phyloP scores from a whole-genome alignment of 306 rosid species.

The Hylodesmum podocarpum region DNA sequence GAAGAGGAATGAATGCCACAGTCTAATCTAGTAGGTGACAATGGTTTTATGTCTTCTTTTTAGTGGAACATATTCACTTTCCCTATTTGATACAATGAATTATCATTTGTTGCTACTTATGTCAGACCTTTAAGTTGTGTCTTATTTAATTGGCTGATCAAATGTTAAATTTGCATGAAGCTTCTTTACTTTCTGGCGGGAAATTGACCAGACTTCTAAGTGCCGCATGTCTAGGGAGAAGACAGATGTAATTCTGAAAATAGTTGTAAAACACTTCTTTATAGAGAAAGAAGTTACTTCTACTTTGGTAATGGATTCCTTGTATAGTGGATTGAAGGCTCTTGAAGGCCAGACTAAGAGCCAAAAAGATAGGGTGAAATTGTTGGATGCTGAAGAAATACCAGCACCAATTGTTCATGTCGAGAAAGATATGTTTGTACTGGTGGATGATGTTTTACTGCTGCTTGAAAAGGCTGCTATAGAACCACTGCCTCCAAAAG shows the following conservation, averaged over 20 bases:
- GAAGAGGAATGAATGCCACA: not conserved
- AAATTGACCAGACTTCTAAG: slow-evolving; percentile 83
- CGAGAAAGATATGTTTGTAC: slow-evolving; percentile 84
- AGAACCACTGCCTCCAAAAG: slow-evolving; percentile 98
- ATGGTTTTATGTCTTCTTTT: slow-evolving; percentile 13
- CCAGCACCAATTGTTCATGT: slow-evolving; percentile 89
- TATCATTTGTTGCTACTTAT: not conserved
- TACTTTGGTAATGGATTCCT: slow-evolving; percentile 97
- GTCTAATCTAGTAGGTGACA: slow-evolving; percentile 17
- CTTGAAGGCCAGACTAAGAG: slow-evolving; percentile 80
- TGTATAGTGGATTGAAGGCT: slow-evolving; percentile 95
- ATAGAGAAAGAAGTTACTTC: slow-evolving; percentile 99
- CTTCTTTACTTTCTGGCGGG: slow-evolving; percentile 90
- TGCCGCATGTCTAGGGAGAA: slow-evolving; percentile 93
- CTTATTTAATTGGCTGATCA: slow-evolving; percentile 23
- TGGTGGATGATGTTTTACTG: slow-evolving; percentile 84
- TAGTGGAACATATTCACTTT: not conserved
- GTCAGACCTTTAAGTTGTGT: slow-evolving; percentile 2
- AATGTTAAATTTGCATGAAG: slow-evolving; percentile 47
- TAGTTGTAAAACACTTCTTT: slow-evolving; percentile 89
- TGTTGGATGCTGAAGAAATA: slow-evolving; percentile 76
- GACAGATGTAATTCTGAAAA: slow-evolving; percentile 82
- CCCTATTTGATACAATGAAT: not conserved
- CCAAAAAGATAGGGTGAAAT: slow-evolving; percentile 62
- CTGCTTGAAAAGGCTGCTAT: slow-evolving; percentile 94